Evolutionary conservation across 2,329 filamentous ascomycete species (phyloP).

Genomic region (Rutstroemia sp.): DNA sequence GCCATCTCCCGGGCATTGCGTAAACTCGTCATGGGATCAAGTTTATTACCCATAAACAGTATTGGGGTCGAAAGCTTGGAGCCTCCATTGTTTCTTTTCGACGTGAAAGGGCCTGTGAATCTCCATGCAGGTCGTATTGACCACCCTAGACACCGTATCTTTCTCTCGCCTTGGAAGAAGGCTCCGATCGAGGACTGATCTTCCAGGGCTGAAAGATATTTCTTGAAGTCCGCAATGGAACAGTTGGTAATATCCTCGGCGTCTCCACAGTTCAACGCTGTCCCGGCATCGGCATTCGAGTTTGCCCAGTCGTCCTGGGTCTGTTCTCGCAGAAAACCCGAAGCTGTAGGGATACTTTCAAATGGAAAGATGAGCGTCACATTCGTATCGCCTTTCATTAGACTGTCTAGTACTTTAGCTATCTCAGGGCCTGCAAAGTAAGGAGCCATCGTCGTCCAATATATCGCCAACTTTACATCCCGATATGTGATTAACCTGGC

Average conservation of each 20-base stretch:
- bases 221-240: background rate
- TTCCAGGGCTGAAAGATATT: slow-evolving; percentile 5
- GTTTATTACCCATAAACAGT: background rate
- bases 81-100: background rate
- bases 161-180: slow-evolving; percentile 10
- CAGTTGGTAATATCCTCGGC: slow-evolving; percentile 1
- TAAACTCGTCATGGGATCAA: background rate
- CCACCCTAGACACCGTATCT: slow-evolving; percentile 7
- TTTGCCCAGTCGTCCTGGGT: background rate
- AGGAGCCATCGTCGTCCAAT: background rate
- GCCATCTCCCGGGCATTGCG: background rate
- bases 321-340: background rate
- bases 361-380: background rate
- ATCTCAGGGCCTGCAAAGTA: background rate
- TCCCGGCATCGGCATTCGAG: slow-evolving; percentile 6
- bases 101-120: slow-evolving; percentile 5
- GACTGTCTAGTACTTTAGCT: background rate
- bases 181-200: slow-evolving; percentile 5
- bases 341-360: background rate
- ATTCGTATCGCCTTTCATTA: background rate
- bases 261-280: slow-evolving; percentile 5
- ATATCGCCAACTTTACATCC: background rate
- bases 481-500: slow-evolving; percentile 3
- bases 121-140: slow-evolving; percentile 3
- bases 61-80: background rate